Evolutionary conservation across 78 protist genomes (phyloP), one percentile per base, ranked within the genome.

Genomic region (Dictyostelium citrinum): DNA sequence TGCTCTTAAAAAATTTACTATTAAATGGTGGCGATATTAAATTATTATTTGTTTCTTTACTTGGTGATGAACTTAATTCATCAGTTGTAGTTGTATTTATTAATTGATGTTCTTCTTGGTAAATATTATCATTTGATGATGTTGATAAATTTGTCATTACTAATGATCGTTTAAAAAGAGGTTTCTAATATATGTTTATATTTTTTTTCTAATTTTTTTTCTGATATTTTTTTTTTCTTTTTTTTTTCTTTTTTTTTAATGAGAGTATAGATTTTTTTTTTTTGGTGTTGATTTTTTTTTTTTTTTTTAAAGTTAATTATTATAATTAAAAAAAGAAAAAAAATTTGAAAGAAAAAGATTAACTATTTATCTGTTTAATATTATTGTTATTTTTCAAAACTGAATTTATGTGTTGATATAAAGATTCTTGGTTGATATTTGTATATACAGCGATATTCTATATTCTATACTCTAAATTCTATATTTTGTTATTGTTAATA

Each of bases 1-100:
- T 75, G 41, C 45, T 46, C 45, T 75, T 75, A 41, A 75, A 75
- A 9, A 75, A 75, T 39, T 43, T 35, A 75, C 81, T 75, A 41
- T 75, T 75, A 14, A 39, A 33, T 64, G 68, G 31, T 55, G 76
- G 72, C 35, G 76, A 55, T 67, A 61, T 81, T 35, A 55, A 55
- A 55, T 55, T 55, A 55, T 55, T 55, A 55, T 55, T 55, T 2
- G 27, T 55, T 55, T 55, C 64, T 55, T 55, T 55, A 20, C 22
- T 55, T 16, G 64, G 64, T 20, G 64, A 55, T 20, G 64, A 55
- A 55, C 64, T 20, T 55, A 55, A 55, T 55, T 55, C 64, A 20
- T 55, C 64, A 3, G n/a, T 55, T 20, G 46, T n/a, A n/a, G n/a
- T 39, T 74, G 45, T 39, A 8, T 35, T 31, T 22, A 33, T 16